These are phyloP conservation scores for Knufia petricola DNA, from an alignment of 2,329 filamentous ascomycete genomes.

Conservation along the genomic window DNA sequence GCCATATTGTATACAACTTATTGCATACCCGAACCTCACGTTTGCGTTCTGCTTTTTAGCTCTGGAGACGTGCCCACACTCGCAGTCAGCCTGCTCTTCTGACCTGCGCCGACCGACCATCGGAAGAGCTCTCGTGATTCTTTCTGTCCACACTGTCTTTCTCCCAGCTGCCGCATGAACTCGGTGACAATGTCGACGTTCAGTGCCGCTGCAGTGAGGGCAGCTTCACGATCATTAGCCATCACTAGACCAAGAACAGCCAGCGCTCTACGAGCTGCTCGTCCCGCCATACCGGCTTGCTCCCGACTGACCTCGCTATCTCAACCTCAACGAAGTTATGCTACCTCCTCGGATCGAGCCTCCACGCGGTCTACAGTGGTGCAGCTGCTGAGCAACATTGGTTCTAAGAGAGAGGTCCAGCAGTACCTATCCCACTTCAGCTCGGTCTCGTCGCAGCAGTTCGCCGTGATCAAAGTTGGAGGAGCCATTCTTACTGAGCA, in stretches of 20 bases:
- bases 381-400: constrained; percentile 88
- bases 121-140: background rate
- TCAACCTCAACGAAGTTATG: constrained; percentile 33
- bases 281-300: constrained; percentile 31
- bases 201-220: constrained; percentile 21
- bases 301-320: constrained; percentile 26
- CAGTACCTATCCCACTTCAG: constrained; percentile 97
- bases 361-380: constrained; percentile 72
- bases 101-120: background rate
- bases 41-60: background rate
- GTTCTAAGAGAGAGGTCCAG: constrained; percentile 89
- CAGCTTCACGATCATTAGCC: constrained; percentile 19
- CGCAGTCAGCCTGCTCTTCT: background rate
- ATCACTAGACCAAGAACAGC: constrained; percentile 13
- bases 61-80: background rate
- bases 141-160: background rate
- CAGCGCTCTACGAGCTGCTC: constrained; percentile 21
- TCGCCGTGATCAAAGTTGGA: constrained; percentile 96
- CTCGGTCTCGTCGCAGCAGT: constrained; percentile 91
- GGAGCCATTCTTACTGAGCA: constrained; percentile 93
- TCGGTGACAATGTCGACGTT: constrained; percentile 20
- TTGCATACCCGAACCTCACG: no score
- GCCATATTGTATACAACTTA: no score
- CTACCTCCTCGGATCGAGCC: constrained; percentile 42
- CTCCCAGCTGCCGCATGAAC: constrained; percentile 23